These are phyloP conservation scores for Raffaelea ambrosiae DNA, from an alignment of 2,329 filamentous ascomycete species.

Conservation along the genomic window DNA sequence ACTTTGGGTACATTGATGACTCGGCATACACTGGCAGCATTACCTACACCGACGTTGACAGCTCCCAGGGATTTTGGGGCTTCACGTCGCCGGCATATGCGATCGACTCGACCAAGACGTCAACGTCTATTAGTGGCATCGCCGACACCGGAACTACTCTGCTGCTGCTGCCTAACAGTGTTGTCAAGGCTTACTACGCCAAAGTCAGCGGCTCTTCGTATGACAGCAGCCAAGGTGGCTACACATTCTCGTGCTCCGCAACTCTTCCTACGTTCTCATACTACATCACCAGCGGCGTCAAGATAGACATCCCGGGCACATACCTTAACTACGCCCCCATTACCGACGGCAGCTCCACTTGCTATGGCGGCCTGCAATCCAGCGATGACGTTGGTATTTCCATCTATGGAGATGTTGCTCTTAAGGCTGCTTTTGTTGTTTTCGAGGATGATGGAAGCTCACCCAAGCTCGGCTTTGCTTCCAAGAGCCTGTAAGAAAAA, in stretches of 20 bases:
- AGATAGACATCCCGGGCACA: conserved; percentile 38
- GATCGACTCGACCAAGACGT: conserved; percentile 17
- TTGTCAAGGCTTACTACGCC: conserved; percentile 43
- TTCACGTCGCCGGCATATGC: conserved; percentile 24
- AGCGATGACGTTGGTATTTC: conserved; percentile 14
- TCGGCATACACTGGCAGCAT: conserved; percentile 24
- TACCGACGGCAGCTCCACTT: conserved; percentile 26
- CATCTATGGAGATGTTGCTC: conserved; percentile 18
- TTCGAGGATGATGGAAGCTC: conserved; percentile 13
- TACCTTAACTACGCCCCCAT: conserved; percentile 41
- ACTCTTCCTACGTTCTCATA: conserved; percentile 40
- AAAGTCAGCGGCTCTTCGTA: conserved; percentile 34
- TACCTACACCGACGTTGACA: conserved; percentile 23
- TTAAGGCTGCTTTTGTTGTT: conserved; percentile 19
- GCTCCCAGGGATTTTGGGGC: conserved; percentile 27
- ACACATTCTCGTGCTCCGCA: conserved; percentile 41
- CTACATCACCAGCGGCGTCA: conserved; percentile 30
- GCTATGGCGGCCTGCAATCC: conserved; percentile 58
- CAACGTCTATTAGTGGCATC: conserved; percentile 30
- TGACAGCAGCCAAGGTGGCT: conserved; percentile 33
- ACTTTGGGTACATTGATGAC: conserved; percentile 27
- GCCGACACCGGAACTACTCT: conserved; percentile 54
- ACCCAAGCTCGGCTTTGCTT: conserved; percentile 15
- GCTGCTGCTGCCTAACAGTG: conserved; percentile 37
- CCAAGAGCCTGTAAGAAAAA: conserved; percentile 11